Percentiles rank a stretch among this genome's conserved stretches.
These are phyloP conservation scores for Phytophthora pluvialis DNA, from an alignment of 352 stramenopile species.

Conservation along the genomic window DNA sequence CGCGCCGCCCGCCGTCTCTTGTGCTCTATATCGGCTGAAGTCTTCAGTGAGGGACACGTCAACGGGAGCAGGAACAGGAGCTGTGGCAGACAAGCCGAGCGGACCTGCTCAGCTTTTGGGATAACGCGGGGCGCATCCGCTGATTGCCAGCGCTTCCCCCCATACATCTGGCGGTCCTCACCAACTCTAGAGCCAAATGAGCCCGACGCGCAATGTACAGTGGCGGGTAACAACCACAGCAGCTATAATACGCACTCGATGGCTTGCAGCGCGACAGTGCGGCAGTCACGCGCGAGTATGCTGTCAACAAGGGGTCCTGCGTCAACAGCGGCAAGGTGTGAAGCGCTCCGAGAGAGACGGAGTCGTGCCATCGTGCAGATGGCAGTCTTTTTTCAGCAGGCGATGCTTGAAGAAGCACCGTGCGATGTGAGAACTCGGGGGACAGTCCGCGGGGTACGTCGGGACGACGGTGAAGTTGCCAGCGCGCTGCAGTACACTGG, in stretches of 20 bases:
- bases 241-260: no score
- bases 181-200: constrained; percentile 9
- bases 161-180: constrained; percentile 16
- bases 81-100: constrained; percentile 15
- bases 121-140: constrained; percentile 13
- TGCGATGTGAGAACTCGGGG: constrained; percentile 23
- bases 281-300: constrained; percentile 10
- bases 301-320: constrained; percentile 12
- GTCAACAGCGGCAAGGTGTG: constrained; percentile 5
- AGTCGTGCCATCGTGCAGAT: constrained; percentile 24
- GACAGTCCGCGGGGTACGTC: constrained; percentile 20
- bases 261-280: constrained; percentile 6
- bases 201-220: constrained; percentile 19
- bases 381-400: constrained; percentile 32
- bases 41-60: background rate
- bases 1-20: constrained; percentile 16
- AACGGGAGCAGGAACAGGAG: constrained; percentile 15
- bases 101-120: constrained; percentile 20
- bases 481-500: background rate
- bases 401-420: constrained; percentile 18
- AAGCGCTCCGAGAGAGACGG: constrained; percentile 29
- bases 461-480: constrained; percentile 6
- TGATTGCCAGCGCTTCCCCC: constrained; percentile 12
- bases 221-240: constrained; percentile 18
- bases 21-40: constrained; percentile 18